A percentile compares a stretch with the other conserved stretches of the same genome.
phyloP scores from a whole-genome alignment of 31 red algal species.

The Porphyra umbilicalis region DNA sequence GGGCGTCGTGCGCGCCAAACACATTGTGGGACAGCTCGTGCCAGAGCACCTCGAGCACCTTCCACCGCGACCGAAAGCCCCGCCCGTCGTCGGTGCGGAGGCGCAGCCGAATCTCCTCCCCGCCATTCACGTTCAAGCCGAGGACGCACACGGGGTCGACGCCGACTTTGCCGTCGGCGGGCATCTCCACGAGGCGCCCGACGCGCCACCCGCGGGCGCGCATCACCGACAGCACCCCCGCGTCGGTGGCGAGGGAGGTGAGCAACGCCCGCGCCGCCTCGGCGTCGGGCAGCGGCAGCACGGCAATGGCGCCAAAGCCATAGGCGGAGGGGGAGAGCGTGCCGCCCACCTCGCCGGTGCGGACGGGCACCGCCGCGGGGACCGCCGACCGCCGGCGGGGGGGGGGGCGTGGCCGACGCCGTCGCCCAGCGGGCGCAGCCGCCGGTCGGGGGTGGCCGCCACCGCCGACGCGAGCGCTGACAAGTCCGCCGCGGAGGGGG shows the following conservation, averaged over 20 bases:
- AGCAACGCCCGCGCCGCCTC: conserved; percentile 37
- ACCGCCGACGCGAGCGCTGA: not conserved
- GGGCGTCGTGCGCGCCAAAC: conserved; percentile 30
- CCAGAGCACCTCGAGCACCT: conserved; percentile 57
- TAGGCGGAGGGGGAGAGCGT: not conserved
- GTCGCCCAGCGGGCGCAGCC: not conserved
- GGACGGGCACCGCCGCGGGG: not conserved
- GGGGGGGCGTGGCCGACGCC: not conserved
- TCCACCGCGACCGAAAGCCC: conserved; percentile 58
- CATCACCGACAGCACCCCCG: conserved; percentile 65
- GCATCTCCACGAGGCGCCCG: conserved; percentile 66
- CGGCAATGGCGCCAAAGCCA: conserved; percentile 30
- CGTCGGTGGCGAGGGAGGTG: conserved; percentile 40
- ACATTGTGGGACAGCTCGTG: conserved; percentile 89
- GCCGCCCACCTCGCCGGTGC: not conserved
- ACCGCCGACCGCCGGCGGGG: not conserved
- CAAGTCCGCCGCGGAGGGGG: not conserved
- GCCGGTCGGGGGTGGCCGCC: not conserved
- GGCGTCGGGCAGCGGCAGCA: conserved; percentile 32
- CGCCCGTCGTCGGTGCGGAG: conserved; percentile 78
- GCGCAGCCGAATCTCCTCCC: conserved; percentile 60
- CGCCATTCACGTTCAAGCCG: conserved; percentile 57
- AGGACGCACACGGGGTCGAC: conserved; percentile 89
- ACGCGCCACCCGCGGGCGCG: conserved; percentile 52
- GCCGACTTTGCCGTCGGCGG: conserved; percentile 65